A percentile compares a stretch with the other conserved stretches of the same genome.
Conservation (phyloP, 2,329 filamentous ascomycete species). For the Aspergillus proliferans region DNA sequence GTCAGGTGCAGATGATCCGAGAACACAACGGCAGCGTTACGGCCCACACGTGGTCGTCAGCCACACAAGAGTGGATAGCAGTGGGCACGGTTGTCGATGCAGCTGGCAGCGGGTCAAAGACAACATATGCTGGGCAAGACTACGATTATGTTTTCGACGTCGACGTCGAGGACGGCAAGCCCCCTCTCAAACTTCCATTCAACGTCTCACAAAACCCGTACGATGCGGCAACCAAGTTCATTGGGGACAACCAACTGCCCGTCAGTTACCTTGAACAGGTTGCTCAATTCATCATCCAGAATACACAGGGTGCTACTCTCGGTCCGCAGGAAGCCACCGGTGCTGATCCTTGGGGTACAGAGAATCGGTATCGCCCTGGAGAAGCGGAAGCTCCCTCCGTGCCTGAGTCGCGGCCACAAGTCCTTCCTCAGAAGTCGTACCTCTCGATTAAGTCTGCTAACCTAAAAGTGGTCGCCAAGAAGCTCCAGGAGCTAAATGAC, state of each 20-base stretch:
- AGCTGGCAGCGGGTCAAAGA: conserved; percentile 73
- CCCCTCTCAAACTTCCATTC: conserved; percentile 86
- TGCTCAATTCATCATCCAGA: conserved; percentile 83
- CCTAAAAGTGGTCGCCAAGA: conserved; percentile 63
- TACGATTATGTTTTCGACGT: conserved; percentile 98
- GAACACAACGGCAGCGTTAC: conserved; percentile 75
- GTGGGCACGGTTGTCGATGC: conserved; percentile 94
- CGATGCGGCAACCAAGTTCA: conserved; percentile 83
- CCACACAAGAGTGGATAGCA: conserved; percentile 69
- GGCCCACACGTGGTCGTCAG: conserved; percentile 78
- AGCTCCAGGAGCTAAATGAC: conserved; percentile 65
- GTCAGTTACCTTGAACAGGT: conserved; percentile 85
- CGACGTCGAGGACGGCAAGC: conserved; percentile 90
- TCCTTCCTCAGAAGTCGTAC: conserved; percentile 73
- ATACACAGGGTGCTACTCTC: conserved; percentile 81
- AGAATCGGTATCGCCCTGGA: conserved; percentile 71
- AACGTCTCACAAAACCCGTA: conserved; percentile 91
- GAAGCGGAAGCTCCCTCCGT: conserved; percentile 43
- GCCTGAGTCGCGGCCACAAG: conserved; percentile 46
- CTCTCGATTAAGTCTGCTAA: conserved; percentile 72
- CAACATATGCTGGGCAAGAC: conserved; percentile 71
- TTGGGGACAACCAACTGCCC: conserved; percentile 81
- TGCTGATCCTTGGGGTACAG: conserved; percentile 70
- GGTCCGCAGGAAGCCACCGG: conserved; percentile 51
- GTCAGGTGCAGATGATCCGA: conserved; percentile 86